Conservation (phyloP, 129 eudicot species). For the Gnaphalium uliginosum region DNA sequence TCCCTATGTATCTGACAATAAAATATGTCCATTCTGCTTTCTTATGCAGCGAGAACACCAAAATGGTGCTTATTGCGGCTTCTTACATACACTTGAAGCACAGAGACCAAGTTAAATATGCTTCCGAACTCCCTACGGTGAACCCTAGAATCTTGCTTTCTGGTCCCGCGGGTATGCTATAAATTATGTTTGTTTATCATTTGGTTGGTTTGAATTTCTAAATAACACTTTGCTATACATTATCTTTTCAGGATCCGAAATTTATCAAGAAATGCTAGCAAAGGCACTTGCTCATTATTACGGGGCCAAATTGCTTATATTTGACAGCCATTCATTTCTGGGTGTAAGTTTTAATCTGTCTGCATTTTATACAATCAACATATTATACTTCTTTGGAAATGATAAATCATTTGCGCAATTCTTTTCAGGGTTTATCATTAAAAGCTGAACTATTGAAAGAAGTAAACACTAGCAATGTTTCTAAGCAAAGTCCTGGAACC, state of each 20-base stretch:
- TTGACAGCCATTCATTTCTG: conserved; percentile 65
- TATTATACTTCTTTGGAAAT: background rate
- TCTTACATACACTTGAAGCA: conserved; percentile 84
- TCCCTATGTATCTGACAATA: conserved; percentile 5
- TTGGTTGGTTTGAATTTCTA: background rate
- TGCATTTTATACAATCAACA: background rate
- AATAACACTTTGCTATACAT: background rate
- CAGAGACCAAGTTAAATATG: conserved; percentile 67
- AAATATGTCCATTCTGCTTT: background rate
- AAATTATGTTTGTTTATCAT: background rate
- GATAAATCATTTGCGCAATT: conserved; percentile 6
- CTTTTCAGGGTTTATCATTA: conserved; percentile 54
- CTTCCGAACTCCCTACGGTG: conserved; percentile 71
- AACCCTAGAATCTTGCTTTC: conserved; percentile 90
- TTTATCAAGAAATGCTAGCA: conserved; percentile 88
- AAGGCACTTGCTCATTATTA: conserved; percentile 83
- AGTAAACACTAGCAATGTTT: conserved; percentile 36
- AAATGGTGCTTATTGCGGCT: conserved; percentile 88
- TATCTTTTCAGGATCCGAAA: conserved; percentile 71
- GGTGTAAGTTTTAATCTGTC: conserved; percentile 56
- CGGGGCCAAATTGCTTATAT: conserved; percentile 85
- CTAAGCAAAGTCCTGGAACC: conserved; percentile 44
- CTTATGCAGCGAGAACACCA: conserved; percentile 80
- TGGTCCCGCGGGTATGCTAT: conserved; percentile 80
- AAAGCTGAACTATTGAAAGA: conserved; percentile 71